These are phyloP conservation scores for Parascedosporium putredinis DNA, from an alignment of 2,329 filamentous ascomycete genomes.

Conservation along the genomic window DNA sequence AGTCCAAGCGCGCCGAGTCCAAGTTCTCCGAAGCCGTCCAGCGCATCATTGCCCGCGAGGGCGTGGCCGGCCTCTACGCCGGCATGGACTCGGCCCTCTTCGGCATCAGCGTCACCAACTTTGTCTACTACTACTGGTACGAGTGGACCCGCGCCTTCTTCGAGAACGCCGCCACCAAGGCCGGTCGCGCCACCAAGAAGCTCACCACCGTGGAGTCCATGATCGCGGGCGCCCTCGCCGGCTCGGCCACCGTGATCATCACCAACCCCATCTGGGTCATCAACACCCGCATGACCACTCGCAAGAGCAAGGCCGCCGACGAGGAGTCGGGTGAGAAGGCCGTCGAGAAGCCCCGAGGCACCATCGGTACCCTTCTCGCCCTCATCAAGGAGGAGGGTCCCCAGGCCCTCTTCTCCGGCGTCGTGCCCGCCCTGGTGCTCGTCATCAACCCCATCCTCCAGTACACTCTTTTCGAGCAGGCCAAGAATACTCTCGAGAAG, in stretches of 20 bases:
- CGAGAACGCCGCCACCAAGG: conserved; percentile 62
- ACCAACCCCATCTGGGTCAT: conserved; percentile 99
- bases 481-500: conserved; percentile 83
- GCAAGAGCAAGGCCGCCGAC: conserved; percentile 30
- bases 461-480: conserved; percentile 97
- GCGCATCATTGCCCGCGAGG: conserved; percentile 84
- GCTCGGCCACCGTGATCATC: conserved; percentile 84
- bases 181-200: conserved; percentile 65
- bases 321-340: conserved; percentile 28
- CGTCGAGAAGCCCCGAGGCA: conserved; percentile 50
- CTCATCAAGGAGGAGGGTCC: conserved; percentile 79
- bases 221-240: conserved; percentile 87
- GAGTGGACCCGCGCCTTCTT: conserved; percentile 91
- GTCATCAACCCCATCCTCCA: conserved; percentile 98
- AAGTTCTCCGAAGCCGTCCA: conserved; percentile 74
- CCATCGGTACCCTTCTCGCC: conserved; percentile 68
- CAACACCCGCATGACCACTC: conserved; percentile 93
- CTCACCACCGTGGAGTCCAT: conserved; percentile 90
- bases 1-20: conserved; percentile 84
- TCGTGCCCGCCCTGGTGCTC: conserved; percentile 82
- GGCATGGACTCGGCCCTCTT: conserved; percentile 91
- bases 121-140: conserved; percentile 99
- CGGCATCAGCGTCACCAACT: conserved; percentile 97
- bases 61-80: conserved; percentile 78
- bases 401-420: conserved; percentile 77